Conservation (phyloP, 1,139 yeast genomes). For the Yamadazyma aaseri region DNA sequence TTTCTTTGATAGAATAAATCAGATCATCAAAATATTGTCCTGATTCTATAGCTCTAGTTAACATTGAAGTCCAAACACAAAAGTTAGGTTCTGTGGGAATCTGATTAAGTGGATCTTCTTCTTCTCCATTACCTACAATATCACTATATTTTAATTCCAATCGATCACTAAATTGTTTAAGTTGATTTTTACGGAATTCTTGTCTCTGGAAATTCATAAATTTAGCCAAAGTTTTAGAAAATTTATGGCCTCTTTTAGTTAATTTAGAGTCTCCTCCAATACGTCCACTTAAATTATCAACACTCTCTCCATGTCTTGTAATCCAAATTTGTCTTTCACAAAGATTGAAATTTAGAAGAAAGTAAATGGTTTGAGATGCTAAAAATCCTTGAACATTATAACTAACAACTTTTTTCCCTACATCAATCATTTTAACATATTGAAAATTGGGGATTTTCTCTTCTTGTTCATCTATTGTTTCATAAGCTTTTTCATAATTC, state of each 20-base stretch:
- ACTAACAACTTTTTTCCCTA: constrained; percentile 90
- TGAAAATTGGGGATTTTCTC: constrained; percentile 63
- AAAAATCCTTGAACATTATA: constrained; percentile 89
- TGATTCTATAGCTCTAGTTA: constrained; percentile 73
- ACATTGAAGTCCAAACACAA: constrained; percentile 93
- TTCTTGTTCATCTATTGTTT: constrained; percentile 81
- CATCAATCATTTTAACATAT: constrained; percentile 93
- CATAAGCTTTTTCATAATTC: constrained; percentile 87
- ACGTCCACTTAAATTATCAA: constrained; percentile 77
- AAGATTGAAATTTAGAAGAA: constrained; percentile 83
- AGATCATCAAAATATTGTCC: constrained; percentile 72
- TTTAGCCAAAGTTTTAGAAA: constrained; percentile 66
- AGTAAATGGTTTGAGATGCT: constrained; percentile 91
- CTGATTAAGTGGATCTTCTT: constrained; percentile 23
- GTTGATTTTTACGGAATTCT: constrained; percentile 66
- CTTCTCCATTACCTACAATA: constrained; percentile 20
- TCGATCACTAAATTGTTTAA: constrained; percentile 49
- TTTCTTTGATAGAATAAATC: constrained; percentile 76
- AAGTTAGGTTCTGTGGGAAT: constrained; percentile 66
- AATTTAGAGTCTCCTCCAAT: constrained; percentile 89
- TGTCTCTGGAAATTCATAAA: constrained; percentile 74
- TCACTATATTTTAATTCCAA: constrained; percentile 41
- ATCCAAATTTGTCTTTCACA: constrained; percentile 94
- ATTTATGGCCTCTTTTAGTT: constrained; percentile 76
- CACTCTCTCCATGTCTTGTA: constrained; percentile 90